phyloP scores from a whole-genome alignment of 176 grass and related monocot genomes.

The Alloteropsis semialata region DNA sequence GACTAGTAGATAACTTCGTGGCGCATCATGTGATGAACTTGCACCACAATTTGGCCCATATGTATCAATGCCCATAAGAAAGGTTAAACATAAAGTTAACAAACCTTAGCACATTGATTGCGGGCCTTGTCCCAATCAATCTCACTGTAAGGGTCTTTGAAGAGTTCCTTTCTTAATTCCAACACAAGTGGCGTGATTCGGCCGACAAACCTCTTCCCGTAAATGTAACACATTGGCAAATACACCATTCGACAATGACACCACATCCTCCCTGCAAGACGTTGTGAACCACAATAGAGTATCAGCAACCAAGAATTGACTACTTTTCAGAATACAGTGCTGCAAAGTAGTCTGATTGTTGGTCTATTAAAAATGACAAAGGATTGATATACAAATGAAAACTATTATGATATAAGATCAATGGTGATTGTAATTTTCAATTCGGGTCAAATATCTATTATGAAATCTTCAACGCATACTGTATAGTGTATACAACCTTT shows the following conservation, averaged over 20 bases:
- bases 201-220: constrained; percentile 86
- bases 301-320: constrained; percentile 12
- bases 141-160: constrained; percentile 44
- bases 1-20: neutral
- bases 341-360: neutral
- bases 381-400: neutral
- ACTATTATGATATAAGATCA: neutral
- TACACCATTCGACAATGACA: constrained; percentile 97
- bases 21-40: neutral
- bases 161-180: constrained; percentile 84
- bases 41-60: neutral
- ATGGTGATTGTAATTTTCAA: neutral
- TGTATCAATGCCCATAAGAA: constrained; percentile 5
- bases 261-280: constrained; percentile 81
- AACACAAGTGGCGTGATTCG: constrained; percentile 59
- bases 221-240: constrained; percentile 95
- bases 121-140: constrained; percentile 94
- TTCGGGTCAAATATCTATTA: neutral
- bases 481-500: neutral
- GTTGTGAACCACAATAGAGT: neutral
- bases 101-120: constrained; percentile 95
- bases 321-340: neutral
- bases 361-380: neutral
- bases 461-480: neutral
- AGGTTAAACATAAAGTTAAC: neutral